These are phyloP conservation scores for Aspergillus tanneri DNA, from an alignment of 2,329 filamentous ascomycete species.

Conservation along the genomic window DNA sequence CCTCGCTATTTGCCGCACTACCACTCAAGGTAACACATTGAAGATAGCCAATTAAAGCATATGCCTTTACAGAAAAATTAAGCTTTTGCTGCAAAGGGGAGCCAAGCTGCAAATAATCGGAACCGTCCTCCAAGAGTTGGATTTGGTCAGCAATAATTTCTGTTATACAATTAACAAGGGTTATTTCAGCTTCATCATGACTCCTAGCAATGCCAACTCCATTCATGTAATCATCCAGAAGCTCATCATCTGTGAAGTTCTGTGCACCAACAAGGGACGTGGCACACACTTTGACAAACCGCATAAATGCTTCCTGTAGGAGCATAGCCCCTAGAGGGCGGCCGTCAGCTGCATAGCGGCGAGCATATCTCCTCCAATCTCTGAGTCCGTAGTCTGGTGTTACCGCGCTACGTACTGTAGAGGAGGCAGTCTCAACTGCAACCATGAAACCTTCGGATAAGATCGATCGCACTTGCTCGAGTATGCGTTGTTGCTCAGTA, in stretches of 20 bases:
- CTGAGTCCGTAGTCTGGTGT: constrained; percentile 64
- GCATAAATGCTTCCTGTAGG: constrained; percentile 83
- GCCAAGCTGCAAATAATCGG: constrained; percentile 84
- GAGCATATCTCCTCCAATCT: constrained; percentile 85
- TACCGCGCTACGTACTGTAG: constrained; percentile 79
- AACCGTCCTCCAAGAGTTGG: constrained; percentile 79
- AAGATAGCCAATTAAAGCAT: constrained; percentile 76
- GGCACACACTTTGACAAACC: constrained; percentile 74
- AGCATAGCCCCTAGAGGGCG: constrained; percentile 88
- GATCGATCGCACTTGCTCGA: constrained; percentile 69
- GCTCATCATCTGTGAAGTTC: constrained; percentile 60
- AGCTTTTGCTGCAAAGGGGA: constrained; percentile 84
- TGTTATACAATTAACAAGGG: constrained; percentile 59
- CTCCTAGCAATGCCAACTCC: constrained; percentile 51
- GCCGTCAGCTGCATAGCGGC: constrained; percentile 75
- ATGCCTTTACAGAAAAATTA: constrained; percentile 80
- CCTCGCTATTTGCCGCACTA: constrained; percentile 74
- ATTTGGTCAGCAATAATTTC: constrained; percentile 78
- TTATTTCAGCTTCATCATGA: constrained; percentile 38
- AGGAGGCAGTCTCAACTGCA: constrained; percentile 83
- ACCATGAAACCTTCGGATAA: constrained; percentile 83
- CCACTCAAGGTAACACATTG: constrained; percentile 83
- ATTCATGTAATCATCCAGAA: constrained; percentile 72
- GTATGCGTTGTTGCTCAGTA: constrained; percentile 68
- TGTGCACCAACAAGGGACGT: constrained; percentile 67